These are phyloP conservation scores for Candida sojae DNA, from an alignment of 1,139 yeast species.

Conservation along the genomic window DNA sequence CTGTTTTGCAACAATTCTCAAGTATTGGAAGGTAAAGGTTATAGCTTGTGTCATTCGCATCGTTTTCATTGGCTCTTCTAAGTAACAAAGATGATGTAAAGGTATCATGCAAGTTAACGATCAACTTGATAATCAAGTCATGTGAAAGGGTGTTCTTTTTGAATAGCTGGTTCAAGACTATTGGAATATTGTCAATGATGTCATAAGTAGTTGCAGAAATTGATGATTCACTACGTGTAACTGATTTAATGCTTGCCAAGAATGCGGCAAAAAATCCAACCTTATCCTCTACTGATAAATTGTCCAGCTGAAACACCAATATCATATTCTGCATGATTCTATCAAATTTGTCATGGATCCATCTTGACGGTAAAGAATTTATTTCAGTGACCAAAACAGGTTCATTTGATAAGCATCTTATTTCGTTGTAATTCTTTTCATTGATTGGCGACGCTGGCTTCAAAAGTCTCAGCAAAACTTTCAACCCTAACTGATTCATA, in stretches of 20 bases:
- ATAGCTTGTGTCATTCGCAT: constrained; percentile 3
- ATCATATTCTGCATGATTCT: constrained; percentile 29
- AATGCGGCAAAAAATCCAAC: constrained; percentile 26
- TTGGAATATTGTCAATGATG: constrained; percentile 33
- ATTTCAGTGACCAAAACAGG: constrained; percentile 31
- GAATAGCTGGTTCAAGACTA: constrained; percentile 24
- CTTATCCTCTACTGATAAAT: constrained; percentile 27
- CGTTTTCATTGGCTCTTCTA: constrained; percentile 6
- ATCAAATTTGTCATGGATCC: constrained; percentile 37
- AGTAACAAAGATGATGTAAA: constrained; percentile 25
- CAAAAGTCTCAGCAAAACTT: constrained; percentile 25
- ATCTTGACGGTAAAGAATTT: constrained; percentile 31
- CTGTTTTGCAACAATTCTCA: constrained; percentile 12
- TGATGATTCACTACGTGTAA: constrained; percentile 31
- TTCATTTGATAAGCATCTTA: constrained; percentile 38
- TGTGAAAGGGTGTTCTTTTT: constrained; percentile 18
- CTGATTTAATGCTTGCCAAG: constrained; percentile 25
- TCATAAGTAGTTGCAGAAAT: constrained; percentile 30
- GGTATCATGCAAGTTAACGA: constrained; percentile 28
- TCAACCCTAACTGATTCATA: constrained; percentile 29
- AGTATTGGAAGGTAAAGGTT: constrained; percentile 16
- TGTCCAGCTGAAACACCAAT: constrained; percentile 25
- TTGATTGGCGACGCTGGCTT: constrained; percentile 20
- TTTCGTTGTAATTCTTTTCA: constrained; percentile 26
- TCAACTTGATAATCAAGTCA: constrained; percentile 14